Conservation (phyloP, 441 rosid species). For the Erodium trifolium region DNA sequence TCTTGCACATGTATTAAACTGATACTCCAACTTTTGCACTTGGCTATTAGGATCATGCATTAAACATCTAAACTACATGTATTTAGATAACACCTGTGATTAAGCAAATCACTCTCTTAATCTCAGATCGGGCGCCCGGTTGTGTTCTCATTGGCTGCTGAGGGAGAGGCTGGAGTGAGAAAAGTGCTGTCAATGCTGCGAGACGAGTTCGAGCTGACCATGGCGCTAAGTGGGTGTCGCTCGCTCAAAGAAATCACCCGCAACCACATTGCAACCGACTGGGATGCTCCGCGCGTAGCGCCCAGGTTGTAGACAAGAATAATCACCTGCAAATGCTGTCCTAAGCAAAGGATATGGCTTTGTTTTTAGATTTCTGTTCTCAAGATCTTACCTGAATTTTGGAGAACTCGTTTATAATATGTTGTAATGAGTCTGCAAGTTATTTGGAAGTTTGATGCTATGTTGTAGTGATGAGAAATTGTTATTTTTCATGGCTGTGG, state of each 20-base stretch:
- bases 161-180: slow-evolving; percentile 75
- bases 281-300: slow-evolving; percentile 47
- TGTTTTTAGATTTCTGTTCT: background rate
- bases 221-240: slow-evolving; percentile 88
- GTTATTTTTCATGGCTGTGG: background rate
- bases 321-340: background rate
- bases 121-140: slow-evolving; percentile 89
- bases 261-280: slow-evolving; percentile 52
- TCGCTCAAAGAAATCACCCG: slow-evolving; percentile 71
- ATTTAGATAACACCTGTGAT: too few species aligned
- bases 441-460: background rate
- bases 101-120: too few species aligned
- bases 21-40: too few species aligned
- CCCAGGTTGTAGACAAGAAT: slow-evolving; percentile 41
- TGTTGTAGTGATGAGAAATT: background rate
- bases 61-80: too few species aligned
- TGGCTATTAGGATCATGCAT: too few species aligned
- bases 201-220: slow-evolving; percentile 82
- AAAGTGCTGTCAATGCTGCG: slow-evolving; percentile 73
- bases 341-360: background rate
- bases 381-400: background rate
- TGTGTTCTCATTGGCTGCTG: slow-evolving; percentile 72
- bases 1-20: too few species aligned
- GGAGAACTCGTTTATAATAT: background rate
- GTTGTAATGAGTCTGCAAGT: slow-evolving; percentile 1